Base-by-base conservation (phyloP, 2,329 filamentous ascomycete species). In the Fusarium sp. region DNA sequence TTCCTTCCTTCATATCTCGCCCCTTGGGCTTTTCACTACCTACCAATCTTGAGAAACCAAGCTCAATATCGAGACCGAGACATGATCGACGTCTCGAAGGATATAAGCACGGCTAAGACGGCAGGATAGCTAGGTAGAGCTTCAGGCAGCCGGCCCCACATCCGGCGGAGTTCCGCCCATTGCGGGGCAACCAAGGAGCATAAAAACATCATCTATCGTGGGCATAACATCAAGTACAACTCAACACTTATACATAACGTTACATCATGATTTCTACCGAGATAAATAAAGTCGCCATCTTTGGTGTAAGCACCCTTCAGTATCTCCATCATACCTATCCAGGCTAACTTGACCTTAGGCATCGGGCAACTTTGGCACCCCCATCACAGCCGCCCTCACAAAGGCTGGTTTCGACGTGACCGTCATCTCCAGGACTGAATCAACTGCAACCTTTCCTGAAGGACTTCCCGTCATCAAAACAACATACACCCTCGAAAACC, bases 351-450 rank as follows among this genome's bases (percentile, higher is more conserved):
- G 12, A 8, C 9, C 6, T 7, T 6, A 74, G 71, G 71, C 71
- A 9, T 70, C 71, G n/a, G 71, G 71, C 4, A 74, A 74, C 55
- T 74, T 74, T 10, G 71, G 71, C 31, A 59, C 69, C 1, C 71
- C 71, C 16, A 74, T 74, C 31, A 74, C 71, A 14, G 51, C 65
- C 8, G 71, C 71, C 17, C 71, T 74, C 11, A 60, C 5, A 22
- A 46, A 67, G 20, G 69, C 62, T 6, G 59, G 62, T 16, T 74
- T 74, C 11, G 11, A 64, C 1, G 35, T 72, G 5, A 74, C 71
- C 1, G 53, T 74, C n/a, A 62, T 74, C 31, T 74, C 69, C 3
- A 65, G 72, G 8, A 64, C 36, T 6, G 72, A 74, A 31, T 74
- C 71, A 5, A 64, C 55, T 11, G 57, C 71, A 22, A 72, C 58